These are phyloP conservation scores for Lonicera japonica DNA, from an alignment of 129 eudicot species.

Conservation along the genomic window DNA sequence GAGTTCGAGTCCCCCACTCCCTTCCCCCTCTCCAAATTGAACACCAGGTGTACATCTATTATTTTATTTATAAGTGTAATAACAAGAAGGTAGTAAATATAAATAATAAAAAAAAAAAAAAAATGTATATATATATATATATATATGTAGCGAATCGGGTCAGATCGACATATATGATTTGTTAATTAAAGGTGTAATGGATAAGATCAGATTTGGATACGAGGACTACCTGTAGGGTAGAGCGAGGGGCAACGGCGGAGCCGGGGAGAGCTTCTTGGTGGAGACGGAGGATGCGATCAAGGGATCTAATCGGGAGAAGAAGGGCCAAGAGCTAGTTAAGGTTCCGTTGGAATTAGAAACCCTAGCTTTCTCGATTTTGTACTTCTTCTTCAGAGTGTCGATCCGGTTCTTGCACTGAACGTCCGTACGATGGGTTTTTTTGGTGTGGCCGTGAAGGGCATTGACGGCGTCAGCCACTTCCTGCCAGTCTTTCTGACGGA, in stretches of 20 bases:
- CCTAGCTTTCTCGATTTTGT: slow-evolving; percentile 58
- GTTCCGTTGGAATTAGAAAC: slow-evolving; percentile 25
- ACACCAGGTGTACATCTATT: too few relatives aligned
- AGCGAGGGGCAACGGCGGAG: slow-evolving; percentile 20
- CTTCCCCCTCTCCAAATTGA: too few relatives aligned
- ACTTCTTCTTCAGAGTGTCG: slow-evolving; percentile 79
- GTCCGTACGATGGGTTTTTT: slow-evolving; percentile 46
- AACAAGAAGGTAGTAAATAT: too few relatives aligned
- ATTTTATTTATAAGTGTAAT: too few relatives aligned
- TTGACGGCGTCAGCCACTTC: slow-evolving; percentile 76
- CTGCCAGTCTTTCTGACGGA: slow-evolving; percentile 71
- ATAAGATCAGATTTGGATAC: too few relatives aligned
- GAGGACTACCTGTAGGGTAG: too few relatives aligned
- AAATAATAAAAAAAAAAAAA: too few relatives aligned
- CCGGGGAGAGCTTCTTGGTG: slow-evolving; percentile 7
- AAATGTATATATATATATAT: too few relatives aligned
- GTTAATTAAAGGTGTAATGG: too few relatives aligned
- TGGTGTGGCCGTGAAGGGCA: slow-evolving; percentile 34
- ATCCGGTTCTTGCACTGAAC: slow-evolving; percentile 76
- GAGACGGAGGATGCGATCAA: slow-evolving; percentile 46
- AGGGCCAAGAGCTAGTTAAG: slow-evolving; percentile 57
- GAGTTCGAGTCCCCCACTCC: too few relatives aligned
- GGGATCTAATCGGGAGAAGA: slow-evolving; percentile 50
- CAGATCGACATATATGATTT: too few relatives aligned
- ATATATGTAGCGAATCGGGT: too few relatives aligned